phyloP scores from a whole-genome alignment of 2,329 filamentous ascomycete genomes.

The Botrytis byssoidea region DNA sequence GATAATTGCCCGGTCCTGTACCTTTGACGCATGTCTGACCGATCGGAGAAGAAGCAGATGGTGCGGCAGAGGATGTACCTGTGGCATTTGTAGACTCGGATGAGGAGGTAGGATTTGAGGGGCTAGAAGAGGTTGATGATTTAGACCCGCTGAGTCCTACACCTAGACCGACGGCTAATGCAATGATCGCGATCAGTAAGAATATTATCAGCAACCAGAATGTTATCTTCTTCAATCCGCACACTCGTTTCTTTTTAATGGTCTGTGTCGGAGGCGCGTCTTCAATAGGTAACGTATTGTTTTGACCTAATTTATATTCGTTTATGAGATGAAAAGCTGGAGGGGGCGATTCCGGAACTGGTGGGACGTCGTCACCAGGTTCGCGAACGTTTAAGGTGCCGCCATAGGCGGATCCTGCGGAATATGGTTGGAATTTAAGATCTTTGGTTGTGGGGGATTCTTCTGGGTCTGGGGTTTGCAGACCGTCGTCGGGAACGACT shows the following conservation, averaged over 20 bases:
- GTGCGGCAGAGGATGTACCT: not conserved
- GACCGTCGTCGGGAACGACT: conserved; percentile 8
- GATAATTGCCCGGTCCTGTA: conserved; percentile 39
- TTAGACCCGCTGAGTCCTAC: conserved; percentile 1
- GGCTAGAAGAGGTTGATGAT: not conserved
- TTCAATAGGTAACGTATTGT: conserved; percentile 3
- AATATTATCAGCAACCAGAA: conserved; percentile 13
- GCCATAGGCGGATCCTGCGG: not conserved
- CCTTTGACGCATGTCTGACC: conserved; percentile 26
- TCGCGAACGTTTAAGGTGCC: not conserved
- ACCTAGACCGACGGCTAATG: conserved; percentile 13
- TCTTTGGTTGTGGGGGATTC: conserved; percentile 1
- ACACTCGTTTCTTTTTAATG: not conserved
- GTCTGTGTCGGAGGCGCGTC: not conserved
- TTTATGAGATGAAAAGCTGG: conserved; percentile 9
- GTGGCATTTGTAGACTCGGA: not conserved
- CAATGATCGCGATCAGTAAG: not conserved
- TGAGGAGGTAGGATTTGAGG: not conserved
- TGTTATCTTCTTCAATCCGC: conserved; percentile 7
- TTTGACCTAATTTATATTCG: conserved; percentile 7
- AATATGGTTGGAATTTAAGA: conserved; percentile 15
- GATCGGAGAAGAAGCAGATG: conserved; percentile 13
- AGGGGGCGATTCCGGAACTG: not conserved
- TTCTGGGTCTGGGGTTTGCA: not conserved
- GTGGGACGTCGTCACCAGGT: not conserved